Evolutionary conservation across 78 protist genomes (phyloP), one percentile per base, ranked within the genome.

Genomic region (Fonticula alba): DNA sequence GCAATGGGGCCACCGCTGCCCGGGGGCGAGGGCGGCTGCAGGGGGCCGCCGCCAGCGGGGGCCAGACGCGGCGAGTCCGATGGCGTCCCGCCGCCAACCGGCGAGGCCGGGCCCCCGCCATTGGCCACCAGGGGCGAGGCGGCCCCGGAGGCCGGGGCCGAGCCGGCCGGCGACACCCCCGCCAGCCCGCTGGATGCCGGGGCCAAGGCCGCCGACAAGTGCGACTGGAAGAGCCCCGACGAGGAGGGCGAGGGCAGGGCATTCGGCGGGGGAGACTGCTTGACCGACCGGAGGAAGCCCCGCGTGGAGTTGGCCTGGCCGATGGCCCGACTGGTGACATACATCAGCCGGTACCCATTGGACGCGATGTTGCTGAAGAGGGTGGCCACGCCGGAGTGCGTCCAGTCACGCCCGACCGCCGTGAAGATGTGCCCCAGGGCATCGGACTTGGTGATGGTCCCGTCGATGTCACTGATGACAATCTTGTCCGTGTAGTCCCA

Each of bases 371-470:
- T 63, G 13, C 84, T 46, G 71, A 80, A 88, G 22, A 92, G 75
- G 17, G 63, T 49, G 14, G 88, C 87, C 24, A 92, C 82, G 43
- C 95, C 92, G 22, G 72, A 32, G 41, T 92, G 97, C 1, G 93
- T 75, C 97, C 97, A 92, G 68, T 88, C 95, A 43, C 27, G n/a
- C 20, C 96, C 94, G 35, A 92, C 27, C 33, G 57, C 41, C 22
- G 90, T 84, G 11, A 88, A 58, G 22, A 91, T 63, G 66, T 91
- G 94, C 33, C 98, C 98, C 33, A 84, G 55, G 24, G 69, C 82
- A 47, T 93, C 98, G 22, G 88, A 59, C 50, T 78, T 80, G 1
- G 96, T 91, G 75, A 91, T 84, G 38, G 95, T 90, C n/a, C 95
- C 95, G 71, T 89, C 95, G 19, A 89, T 81, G 73, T 89, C 96